phyloP scores from a whole-genome alignment of 768 basidiomycete species.

The Lentinula boryana region DNA sequence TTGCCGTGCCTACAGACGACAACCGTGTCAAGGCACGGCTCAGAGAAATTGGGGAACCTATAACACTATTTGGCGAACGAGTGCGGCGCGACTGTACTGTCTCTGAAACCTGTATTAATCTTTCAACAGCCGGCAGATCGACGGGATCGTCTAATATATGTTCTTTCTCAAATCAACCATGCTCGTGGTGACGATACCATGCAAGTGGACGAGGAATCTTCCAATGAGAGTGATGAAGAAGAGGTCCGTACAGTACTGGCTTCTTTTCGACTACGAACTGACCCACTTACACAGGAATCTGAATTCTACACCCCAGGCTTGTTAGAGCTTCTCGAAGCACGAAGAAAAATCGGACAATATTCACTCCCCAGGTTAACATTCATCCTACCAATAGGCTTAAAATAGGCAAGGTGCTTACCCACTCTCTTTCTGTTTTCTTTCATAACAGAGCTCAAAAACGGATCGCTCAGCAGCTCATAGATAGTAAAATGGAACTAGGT shows the following conservation, averaged over 20 bases:
- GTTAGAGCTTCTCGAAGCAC: constrained; percentile 77
- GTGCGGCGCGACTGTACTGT: constrained; percentile 39
- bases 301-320: constrained; percentile 96
- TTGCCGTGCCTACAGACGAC: constrained; percentile 98
- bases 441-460: constrained; percentile 89
- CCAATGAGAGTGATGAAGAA: constrained; percentile 72
- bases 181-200: constrained; percentile 79
- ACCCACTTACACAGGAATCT: constrained; percentile 52
- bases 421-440: constrained; percentile 30
- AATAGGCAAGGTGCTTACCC: constrained; percentile 75
- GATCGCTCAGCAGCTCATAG: constrained; percentile 86
- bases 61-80: constrained; percentile 95
- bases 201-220: constrained; percentile 66
- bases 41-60: constrained; percentile 92
- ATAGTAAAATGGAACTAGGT: constrained; percentile 81
- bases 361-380: constrained; percentile 89
- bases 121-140: constrained; percentile 81
- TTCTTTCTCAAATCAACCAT: constrained; percentile 89
- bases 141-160: constrained; percentile 90
- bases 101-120: not conserved
- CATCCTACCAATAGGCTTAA: constrained; percentile 40
- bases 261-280: not conserved
- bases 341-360: constrained; percentile 84
- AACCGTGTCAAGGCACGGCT: constrained; percentile 84
- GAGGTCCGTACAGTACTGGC: not conserved